Evolutionary conservation across 179 eudicot species (phyloP), one percentile per base, ranked within the genome.

Genomic region (Sideroxylon spinosum): DNA sequence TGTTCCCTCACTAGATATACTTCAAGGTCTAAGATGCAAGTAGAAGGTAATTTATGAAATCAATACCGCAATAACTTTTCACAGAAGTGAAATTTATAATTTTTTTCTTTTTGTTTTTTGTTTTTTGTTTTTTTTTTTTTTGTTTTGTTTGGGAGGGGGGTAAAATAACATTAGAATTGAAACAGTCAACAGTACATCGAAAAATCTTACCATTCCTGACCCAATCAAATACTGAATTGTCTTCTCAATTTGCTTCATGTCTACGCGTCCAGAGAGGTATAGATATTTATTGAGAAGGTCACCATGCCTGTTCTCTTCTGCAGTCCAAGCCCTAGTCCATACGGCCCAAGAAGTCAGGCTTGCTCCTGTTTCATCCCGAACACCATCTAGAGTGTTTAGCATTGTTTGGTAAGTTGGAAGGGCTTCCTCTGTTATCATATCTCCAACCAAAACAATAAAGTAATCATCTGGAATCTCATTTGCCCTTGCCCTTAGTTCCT

Each of bases 251-350:
- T 89, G 89, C 84, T 64, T 89, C 92, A 89, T 88, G 79, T 89
- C 90, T 4, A 89, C 92, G 57, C 91, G 82, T 67, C 92, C 92
- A 78, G 85, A 83, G n/a, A 89, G 88, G 85, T 89, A 89, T 76
- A 89, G 91, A 82, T 89, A 89, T 84, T 89, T 89, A 80, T 89
- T 89, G 82, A 89, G 77, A 26, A 89, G 90, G 79, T 89, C 92
- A 37, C 92, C 92, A 48, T 89, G 92, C 80, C 92, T 80, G 76
- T 89, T 89, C 77, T 89, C 92, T 79, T 89, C 92, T 77, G 91
- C 92, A 29, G 92, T 89, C 92, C 92, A 89, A n/a, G 92, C 92
- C 78, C 92, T 76, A 23, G 84, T 88, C 92, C 92, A 89, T 66
- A 88, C 56, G 57, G 89, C 92, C 92, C 92, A 89, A 25, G 89